Evolutionary conservation across 768 basidiomycete genomes (phyloP).

Genomic region (Pholiota conissans): DNA sequence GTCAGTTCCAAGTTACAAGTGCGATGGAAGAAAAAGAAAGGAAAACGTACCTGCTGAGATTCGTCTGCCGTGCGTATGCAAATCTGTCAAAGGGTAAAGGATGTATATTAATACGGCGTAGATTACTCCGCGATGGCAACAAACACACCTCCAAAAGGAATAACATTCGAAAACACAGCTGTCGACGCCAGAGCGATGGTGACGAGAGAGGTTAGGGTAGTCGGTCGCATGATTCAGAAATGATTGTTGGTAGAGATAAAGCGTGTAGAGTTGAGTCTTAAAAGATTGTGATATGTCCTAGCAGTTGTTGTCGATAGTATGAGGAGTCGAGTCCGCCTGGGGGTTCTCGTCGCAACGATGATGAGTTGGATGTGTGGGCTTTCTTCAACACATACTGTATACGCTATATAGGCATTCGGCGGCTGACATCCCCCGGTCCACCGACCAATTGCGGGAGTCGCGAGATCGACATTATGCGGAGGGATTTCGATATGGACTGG

Average conservation of each 20-base stretch:
- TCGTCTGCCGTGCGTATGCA: not conserved
- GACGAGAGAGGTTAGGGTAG: slow-evolving; percentile 13
- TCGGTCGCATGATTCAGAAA: slow-evolving; percentile 15
- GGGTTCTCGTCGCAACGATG: not conserved
- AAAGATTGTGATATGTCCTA: slow-evolving; percentile 12
- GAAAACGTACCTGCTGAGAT: too few species aligned
- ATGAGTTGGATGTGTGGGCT: too few species aligned
- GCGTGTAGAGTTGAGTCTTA: not conserved
- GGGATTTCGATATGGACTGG: too few species aligned
- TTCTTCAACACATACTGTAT: too few species aligned
- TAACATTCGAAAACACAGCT: slow-evolving; percentile 9
- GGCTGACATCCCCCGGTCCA: too few species aligned
- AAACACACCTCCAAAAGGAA: slow-evolving; percentile 2
- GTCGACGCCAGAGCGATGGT: slow-evolving; percentile 12
- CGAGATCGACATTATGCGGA: too few species aligned
- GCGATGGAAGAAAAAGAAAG: too few species aligned
- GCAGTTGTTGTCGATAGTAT: not conserved
- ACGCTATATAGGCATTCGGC: too few species aligned
- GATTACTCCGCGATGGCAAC: not conserved
- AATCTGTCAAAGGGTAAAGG: not conserved
- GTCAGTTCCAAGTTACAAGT: too few species aligned
- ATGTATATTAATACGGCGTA: not conserved
- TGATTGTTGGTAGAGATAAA: slow-evolving; percentile 12
- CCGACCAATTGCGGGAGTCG: too few species aligned
- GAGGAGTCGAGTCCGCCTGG: not conserved